Base-by-base conservation (phyloP, 2,329 filamentous ascomycete species). In the Microsporum ferrugineum region DNA sequence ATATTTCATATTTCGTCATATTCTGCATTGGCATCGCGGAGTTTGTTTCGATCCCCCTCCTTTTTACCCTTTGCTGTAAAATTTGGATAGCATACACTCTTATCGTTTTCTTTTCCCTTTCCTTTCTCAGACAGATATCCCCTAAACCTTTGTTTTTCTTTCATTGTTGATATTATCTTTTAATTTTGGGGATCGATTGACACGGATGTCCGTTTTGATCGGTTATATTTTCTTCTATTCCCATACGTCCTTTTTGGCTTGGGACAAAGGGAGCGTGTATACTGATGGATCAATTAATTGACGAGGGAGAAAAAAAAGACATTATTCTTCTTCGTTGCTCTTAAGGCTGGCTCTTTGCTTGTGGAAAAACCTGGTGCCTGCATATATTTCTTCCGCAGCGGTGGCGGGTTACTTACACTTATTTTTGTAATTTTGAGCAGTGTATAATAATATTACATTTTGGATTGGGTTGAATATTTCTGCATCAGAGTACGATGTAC, bases 371-470 rank as follows among this genome's bases (percentile, higher is more conserved):
- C 29, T 27, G 49, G 27, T 1, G 2, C 27, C 49, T 34, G 49
- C 49, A 53, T 12, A 53, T 53, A 53, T 53, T 53, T 17, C 14
- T 5, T n/a, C 49, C 14, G 14, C 49, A 53, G 49, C 27, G 49
- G 33, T 12, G 10, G 47, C 47, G 27, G 27, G 17, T 34, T 53
- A 12, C 39, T 43, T 43, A 5, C 39, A 49, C 29, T 34, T 53
- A 33, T 33, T 33, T n/a, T 33, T 53, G 49, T 53, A 53, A 53
- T 53, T 33, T 34, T 53, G 49, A 33, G 27, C 49, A 12, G 49
- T 53, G 49, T 53, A 53, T 53, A 53, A 53, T 53, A 53, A 8
- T 53, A 33, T 33, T 34, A 53, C 49, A 53, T 53, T 53, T 23
- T 53, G 49, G 29, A 53, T 34, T 31, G 49, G 49, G 49, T 34